Percentiles rank a stretch among this genome's conserved stretches.
phyloP scores from a whole-genome alignment of 2,329 filamentous ascomycete genomes.

The Capronia epimyces region DNA sequence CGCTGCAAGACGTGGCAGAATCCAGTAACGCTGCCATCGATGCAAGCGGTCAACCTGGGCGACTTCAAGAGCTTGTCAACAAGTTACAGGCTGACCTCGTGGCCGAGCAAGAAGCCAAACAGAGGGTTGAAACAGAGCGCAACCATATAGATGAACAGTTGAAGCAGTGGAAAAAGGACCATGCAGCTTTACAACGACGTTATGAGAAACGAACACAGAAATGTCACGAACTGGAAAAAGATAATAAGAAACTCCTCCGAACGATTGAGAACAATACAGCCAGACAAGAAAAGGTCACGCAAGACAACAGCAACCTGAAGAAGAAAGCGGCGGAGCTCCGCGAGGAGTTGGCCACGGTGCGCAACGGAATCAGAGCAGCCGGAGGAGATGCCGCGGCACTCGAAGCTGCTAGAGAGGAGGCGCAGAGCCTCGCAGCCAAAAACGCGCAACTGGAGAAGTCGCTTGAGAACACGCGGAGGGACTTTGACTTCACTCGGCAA shows the following conservation, averaged over 20 bases:
- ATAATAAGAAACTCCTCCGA: constrained; percentile 29
- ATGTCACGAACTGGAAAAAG: constrained; percentile 36
- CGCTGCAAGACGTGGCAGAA: constrained; percentile 35
- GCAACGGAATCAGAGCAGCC: constrained; percentile 37
- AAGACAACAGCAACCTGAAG: constrained; percentile 38
- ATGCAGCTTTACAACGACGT: constrained; percentile 40
- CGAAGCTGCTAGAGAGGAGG: constrained; percentile 39
- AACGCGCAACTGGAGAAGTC: constrained; percentile 36
- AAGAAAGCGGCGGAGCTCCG: constrained; percentile 38
- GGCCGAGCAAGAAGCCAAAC: constrained; percentile 28
- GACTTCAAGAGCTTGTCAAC: constrained; percentile 31
- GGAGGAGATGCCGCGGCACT: constrained; percentile 36
- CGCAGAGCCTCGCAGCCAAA: constrained; percentile 18
- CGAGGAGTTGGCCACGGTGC: constrained; percentile 38
- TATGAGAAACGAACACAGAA: constrained; percentile 40
- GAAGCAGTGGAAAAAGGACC: constrained; percentile 33
- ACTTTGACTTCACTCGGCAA: constrained; percentile 43
- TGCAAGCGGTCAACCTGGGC: constrained; percentile 29
- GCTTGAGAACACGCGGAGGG: constrained; percentile 39
- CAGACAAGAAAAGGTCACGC: constrained; percentile 34
- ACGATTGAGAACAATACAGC: constrained; percentile 33
- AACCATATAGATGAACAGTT: constrained; percentile 30
- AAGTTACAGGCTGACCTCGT: constrained; percentile 21
- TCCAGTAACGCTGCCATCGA: constrained; percentile 5
- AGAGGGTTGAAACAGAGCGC: constrained; percentile 33